Conservation (phyloP, 331 rosid genomes). For the Phaseolus coccineus region DNA sequence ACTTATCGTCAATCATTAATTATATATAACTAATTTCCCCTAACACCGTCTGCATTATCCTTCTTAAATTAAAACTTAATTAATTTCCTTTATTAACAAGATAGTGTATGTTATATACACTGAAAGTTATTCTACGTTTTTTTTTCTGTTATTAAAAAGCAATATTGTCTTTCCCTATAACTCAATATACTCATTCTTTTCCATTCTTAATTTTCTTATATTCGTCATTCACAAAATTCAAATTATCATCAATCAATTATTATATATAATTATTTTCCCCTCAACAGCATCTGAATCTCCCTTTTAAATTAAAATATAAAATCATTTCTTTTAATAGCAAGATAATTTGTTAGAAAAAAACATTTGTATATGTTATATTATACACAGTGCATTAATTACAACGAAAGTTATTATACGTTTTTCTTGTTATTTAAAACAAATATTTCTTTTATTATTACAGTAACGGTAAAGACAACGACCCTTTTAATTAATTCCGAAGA, state of each 20-base stretch:
- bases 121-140: no score
- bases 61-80: neutral
- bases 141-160: no score
- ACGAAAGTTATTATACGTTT: neutral
- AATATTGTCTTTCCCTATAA: no score
- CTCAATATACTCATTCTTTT: no score
- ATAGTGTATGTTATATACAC: no score
- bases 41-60: neutral
- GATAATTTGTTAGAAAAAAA: neutral
- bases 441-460: neutral
- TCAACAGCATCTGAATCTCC: neutral
- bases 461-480: neutral
- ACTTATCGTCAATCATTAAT: neutral
- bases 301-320: neutral
- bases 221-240: no score
- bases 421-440: neutral
- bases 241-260: no score
- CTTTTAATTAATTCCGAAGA: neutral
- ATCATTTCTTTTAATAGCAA: neutral
- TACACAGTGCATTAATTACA: neutral
- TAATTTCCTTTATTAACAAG: no score
- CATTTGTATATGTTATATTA: no score
- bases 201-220: no score
- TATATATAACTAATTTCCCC: neutral
- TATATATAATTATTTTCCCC: neutral